Evolutionary conservation across 208 protist species (phyloP), one percentile per base, ranked within the genome.

Genomic region (Naegleria fowleri): DNA sequence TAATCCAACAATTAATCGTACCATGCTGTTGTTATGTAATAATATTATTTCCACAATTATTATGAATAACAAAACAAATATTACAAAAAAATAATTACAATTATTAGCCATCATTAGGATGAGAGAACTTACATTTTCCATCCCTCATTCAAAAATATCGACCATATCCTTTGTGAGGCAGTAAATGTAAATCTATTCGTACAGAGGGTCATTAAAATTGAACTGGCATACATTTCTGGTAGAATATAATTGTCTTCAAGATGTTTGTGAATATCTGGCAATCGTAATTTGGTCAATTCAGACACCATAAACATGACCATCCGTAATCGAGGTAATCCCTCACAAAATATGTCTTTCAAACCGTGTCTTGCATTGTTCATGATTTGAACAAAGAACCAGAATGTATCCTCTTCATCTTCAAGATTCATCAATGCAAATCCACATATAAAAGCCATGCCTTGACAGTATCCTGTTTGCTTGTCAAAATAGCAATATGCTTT

Each of bases 361-460:
- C 15, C 13, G 36, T 85, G 38, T 43, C 43, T 39, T 25, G 11
- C 38, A 38, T 94, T 41, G 59, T 97, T 93, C 96, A 98, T 97
- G 16, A 98, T 85, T 5, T 94, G 93, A 22, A 94, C 93, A 90
- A 98, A 96, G 25, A 93, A 93, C 95, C 96, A 97, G 90, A 98
- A 98, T 15, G 94, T 93, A 55, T 93, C 91, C 90, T 97, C 94
- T 93, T 98, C 97, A 76, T 94, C 90, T n/a, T 97, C 91, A 84
- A 96, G 93, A 13, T 67, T 41, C 16, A 97, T 83, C 33, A 97
- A 93, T 15, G 97, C 92, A 29, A 96, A 97, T 0, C 94, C 95
- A 7, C 94, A 96, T 55, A 98, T 91, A 91, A 97, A 98, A 52
- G 93, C 95, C 96, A 98, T 97, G 43, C 97, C 97, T 86, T 98